Evolutionary conservation across 345 rosid genomes (phyloP).

Genomic region (Eucalyptus microcorys): DNA sequence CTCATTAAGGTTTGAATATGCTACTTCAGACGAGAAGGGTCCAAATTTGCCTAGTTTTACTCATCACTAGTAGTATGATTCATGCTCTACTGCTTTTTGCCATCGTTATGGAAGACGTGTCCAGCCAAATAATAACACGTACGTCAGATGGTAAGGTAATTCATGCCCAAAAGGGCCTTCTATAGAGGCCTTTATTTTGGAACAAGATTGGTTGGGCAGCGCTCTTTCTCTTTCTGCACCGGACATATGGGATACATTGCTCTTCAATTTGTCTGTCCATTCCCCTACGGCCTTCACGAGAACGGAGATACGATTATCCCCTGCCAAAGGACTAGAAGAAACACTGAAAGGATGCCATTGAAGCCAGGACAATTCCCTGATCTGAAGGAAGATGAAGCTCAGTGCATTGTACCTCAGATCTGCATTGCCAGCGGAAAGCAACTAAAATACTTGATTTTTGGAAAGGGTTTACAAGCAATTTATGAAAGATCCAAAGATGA

Average conservation of each 20-base stretch:
- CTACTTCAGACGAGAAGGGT: background rate
- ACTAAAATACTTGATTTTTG: background rate
- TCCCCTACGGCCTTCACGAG: conserved; percentile 77
- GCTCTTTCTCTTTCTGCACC: conserved; percentile 14
- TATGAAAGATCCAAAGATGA: background rate
- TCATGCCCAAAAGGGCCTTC: conserved; percentile 96
- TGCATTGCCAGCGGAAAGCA: background rate
- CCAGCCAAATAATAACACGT: background rate
- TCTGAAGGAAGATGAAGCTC: conserved; percentile 81
- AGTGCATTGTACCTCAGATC: conserved; percentile 74
- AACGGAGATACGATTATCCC: conserved; percentile 48
- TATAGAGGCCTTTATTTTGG: conserved; percentile 54
- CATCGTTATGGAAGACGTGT: background rate
- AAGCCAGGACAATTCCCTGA: conserved; percentile 72
- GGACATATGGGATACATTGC: conserved; percentile 13
- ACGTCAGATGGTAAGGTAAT: conserved; percentile 70
- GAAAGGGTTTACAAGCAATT: background rate
- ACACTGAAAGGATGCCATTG: conserved; percentile 99
- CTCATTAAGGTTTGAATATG: background rate
- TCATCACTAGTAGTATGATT: background rate
- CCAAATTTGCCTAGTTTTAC: background rate
- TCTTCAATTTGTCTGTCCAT: conserved; percentile 68
- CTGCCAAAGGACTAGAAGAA: conserved; percentile 82
- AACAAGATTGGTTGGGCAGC: background rate
- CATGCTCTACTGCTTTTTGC: background rate